A percentile compares a stretch with the other conserved stretches of the same genome.
Evolutionary conservation across 192 early-diverging fungal genomes (phyloP).

Genomic region (Rhizophagus prolifer): DNA sequence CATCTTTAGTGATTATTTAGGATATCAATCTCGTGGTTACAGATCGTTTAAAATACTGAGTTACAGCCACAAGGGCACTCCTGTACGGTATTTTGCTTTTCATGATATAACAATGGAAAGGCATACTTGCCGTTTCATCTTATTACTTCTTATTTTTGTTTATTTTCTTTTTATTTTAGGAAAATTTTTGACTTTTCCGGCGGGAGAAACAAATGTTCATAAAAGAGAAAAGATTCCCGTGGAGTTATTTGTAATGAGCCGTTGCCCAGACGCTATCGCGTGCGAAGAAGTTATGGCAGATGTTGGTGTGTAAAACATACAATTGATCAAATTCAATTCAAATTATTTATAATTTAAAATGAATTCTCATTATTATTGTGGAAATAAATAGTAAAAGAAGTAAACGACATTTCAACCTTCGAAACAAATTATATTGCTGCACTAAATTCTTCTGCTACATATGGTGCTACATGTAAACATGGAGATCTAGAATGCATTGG

Average conservation of each 20-base stretch:
- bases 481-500: conserved; percentile 52
- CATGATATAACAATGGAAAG: not conserved
- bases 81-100: not conserved
- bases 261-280: conserved; percentile 57
- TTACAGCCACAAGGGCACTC: too few species aligned
- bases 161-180: not conserved
- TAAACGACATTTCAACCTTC: conserved; percentile 47
- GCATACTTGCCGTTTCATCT: not conserved
- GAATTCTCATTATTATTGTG: not conserved
- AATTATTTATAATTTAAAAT: not conserved
- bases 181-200: not conserved
- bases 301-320: conserved; percentile 15
- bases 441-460: conserved; percentile 37
- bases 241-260: conserved; percentile 69
- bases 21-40: too few species aligned
- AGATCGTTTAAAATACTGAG: too few species aligned
- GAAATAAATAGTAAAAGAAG: conserved; percentile 34
- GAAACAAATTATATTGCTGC: conserved; percentile 49
- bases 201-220: not conserved
- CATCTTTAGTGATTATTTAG: too few species aligned
- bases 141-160: not conserved
- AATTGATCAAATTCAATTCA: not conserved
- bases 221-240: conserved; percentile 39
- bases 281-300: conserved; percentile 48
- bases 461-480: conserved; percentile 49